Evolutionary conservation across 1,139 yeast species (phyloP).

Genomic region (Geotrichum bryndzae): DNA sequence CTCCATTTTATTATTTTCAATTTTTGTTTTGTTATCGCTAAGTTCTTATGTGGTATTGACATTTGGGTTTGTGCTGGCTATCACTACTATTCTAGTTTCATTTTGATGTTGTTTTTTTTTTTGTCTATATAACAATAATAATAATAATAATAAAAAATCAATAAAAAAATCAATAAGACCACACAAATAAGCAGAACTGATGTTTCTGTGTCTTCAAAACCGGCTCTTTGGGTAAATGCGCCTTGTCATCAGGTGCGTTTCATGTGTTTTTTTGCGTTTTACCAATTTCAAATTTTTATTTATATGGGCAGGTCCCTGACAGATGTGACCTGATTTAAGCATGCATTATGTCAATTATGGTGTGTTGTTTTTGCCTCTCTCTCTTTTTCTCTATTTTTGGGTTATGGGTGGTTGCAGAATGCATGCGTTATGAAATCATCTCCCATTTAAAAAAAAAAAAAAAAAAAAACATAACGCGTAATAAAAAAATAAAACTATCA

Average conservation of each 20-base stretch:
- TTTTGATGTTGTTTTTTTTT: not conserved
- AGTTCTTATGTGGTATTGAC: slow-evolving; percentile 1
- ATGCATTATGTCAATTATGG: not conserved
- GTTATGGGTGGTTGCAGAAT: not conserved
- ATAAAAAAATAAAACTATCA: too few relatives aligned
- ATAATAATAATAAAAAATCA: not conserved
- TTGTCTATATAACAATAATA: not conserved
- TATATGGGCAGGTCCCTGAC: not conserved
- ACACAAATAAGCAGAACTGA: too few relatives aligned
- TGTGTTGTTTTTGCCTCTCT: not conserved
- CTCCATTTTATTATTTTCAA: slow-evolving; percentile 1
- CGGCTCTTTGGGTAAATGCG: too few relatives aligned
- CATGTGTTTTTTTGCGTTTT: too few relatives aligned
- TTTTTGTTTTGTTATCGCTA: not conserved
- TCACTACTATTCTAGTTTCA: not conserved
- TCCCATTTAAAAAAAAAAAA: not conserved
- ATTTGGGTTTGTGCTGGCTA: not conserved
- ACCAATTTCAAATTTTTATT: not conserved
- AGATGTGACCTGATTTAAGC: not conserved
- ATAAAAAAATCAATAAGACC: not conserved
- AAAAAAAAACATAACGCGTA: too few relatives aligned
- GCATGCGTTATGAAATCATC: not conserved
- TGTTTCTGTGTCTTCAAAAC: too few relatives aligned
- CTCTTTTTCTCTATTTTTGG: not conserved
- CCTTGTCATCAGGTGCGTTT: too few relatives aligned